Evolutionary conservation across 305 asterid genomes (phyloP).

Genomic region (Fraxinus albicans): DNA sequence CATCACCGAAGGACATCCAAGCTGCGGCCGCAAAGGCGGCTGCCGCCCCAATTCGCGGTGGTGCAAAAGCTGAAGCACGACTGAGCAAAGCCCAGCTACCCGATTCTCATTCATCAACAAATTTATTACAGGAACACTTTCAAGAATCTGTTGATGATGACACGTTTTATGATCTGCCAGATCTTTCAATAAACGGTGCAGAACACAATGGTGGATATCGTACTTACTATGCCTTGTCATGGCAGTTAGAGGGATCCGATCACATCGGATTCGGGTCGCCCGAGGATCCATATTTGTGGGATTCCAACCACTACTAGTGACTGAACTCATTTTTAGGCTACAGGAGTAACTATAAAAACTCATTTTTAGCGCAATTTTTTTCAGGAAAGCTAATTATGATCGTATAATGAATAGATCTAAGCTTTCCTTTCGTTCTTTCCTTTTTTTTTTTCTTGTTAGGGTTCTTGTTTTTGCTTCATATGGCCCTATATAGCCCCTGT

Average conservation of each 20-base stretch:
- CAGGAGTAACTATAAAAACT: background rate
- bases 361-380: too few species aligned
- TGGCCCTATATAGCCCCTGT: too few species aligned
- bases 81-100: conserved; percentile 14
- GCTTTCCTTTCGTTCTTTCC: background rate
- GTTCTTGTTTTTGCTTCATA: background rate
- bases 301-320: conserved; percentile 26
- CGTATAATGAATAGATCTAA: background rate
- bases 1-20: conserved; percentile 76
- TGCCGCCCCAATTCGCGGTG: conserved; percentile 19
- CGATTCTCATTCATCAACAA: conserved; percentile 44
- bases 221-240: conserved; percentile 28
- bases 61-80: conserved; percentile 22
- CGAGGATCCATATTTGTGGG: conserved; percentile 71
- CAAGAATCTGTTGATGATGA: conserved; percentile 56
- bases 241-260: conserved; percentile 64
- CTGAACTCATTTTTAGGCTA: background rate
- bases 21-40: conserved; percentile 75
- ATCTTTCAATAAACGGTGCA: conserved; percentile 35
- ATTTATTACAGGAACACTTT: conserved; percentile 20
- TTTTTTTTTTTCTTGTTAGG: background rate
- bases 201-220: background rate
- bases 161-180: conserved; percentile 76
- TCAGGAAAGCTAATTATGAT: background rate
- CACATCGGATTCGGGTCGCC: conserved; percentile 45